Percentiles rank a stretch among this genome's conserved stretches.
These are phyloP conservation scores for Pleoardoris graminearum DNA, from an alignment of 2,329 filamentous ascomycete genomes.

Conservation along the genomic window DNA sequence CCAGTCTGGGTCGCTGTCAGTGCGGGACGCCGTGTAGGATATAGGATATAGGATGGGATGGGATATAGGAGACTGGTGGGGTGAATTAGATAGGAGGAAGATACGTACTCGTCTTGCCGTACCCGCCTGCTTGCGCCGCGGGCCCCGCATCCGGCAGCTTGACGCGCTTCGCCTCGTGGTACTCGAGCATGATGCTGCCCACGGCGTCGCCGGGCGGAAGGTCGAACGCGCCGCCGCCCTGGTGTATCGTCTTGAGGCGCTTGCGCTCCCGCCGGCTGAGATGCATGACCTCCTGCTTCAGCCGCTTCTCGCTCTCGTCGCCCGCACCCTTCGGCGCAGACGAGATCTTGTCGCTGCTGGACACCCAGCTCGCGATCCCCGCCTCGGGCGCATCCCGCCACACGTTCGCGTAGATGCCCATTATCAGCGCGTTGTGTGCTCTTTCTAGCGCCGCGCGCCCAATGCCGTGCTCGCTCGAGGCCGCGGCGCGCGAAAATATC, in stretches of 20 bases:
- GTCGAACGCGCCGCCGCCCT: conserved; percentile 34
- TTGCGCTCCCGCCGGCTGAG: conserved; percentile 63
- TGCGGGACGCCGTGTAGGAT: no score
- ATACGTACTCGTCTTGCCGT: conserved; percentile 76
- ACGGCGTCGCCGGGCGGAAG: conserved; percentile 11
- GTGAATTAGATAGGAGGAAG: neutral
- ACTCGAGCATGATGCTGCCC: conserved; percentile 34
- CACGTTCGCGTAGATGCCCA: conserved; percentile 62
- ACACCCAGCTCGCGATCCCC: conserved; percentile 66
- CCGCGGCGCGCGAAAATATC: conserved; percentile 47
- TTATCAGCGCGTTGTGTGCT: conserved; percentile 65
- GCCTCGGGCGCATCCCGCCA: conserved; percentile 64
- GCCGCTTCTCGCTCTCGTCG: conserved; percentile 64
- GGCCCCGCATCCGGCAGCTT: conserved; percentile 65
- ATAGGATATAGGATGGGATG: no score
- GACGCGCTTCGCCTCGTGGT: conserved; percentile 44
- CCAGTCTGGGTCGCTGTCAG: conserved; percentile 53
- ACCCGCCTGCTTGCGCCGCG: conserved; percentile 66
- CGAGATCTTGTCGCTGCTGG: conserved; percentile 73
- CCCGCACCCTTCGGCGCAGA: conserved; percentile 68
- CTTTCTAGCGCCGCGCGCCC: conserved; percentile 58
- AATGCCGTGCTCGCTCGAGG: neutral
- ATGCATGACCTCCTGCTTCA: conserved; percentile 68
- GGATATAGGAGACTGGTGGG: no score
- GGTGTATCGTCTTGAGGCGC: conserved; percentile 59